Base-by-base conservation (phyloP, 1,284 basidiomycete genomes). In the Ceratobasidium sp. region DNA sequence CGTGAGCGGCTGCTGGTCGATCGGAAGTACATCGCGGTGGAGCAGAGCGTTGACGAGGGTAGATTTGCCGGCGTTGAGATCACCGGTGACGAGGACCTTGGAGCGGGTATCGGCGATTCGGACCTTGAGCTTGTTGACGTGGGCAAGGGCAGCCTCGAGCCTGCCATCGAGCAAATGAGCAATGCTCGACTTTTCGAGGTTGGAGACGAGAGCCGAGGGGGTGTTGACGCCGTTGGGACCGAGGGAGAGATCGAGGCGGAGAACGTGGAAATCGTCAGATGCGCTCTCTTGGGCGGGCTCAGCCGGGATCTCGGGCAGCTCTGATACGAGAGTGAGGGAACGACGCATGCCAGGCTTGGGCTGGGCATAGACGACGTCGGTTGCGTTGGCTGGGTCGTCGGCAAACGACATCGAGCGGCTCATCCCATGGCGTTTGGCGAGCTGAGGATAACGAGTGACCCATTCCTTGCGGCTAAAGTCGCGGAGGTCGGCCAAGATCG, bases 11-110 rank as follows among this genome's bases (percentile, higher is more conserved):
- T 99, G 97, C 81, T 99, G 96, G 81, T 99, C 97, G 73, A 96
- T 91, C 2, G 97, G 96, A 91, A 99, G 95, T 64, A 98, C 89
- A 80, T 92, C 91, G 53, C 92, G 89, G 70, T 94, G 85, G 6
- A 98, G 86, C 41, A 99, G 84, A 1, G 96, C 93, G 78, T 99
- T 99, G 80, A 99, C 94, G 78, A 99, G 93, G 0, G 97, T 99
- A 39, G 96, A 98, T 83, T 99, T 99, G 78, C 97, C 97, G 36
- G 97, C 93, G 80, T 99, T 99, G 73, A 99, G 86, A 80, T 99
- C 97, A 76, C 97, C 97, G n/a, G 97, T 99, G 74, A 99, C 94
- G 74, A 99, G 89, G 55, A 99, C 96, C 79, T 98, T 96, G 77
- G 94, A 97, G 14, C 94, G 93, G 1, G 90, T 95, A 80, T 98